Evolutionary conservation across 371 early-diverging fungal species (phyloP).

Genomic region (Mortierella sp.): DNA sequence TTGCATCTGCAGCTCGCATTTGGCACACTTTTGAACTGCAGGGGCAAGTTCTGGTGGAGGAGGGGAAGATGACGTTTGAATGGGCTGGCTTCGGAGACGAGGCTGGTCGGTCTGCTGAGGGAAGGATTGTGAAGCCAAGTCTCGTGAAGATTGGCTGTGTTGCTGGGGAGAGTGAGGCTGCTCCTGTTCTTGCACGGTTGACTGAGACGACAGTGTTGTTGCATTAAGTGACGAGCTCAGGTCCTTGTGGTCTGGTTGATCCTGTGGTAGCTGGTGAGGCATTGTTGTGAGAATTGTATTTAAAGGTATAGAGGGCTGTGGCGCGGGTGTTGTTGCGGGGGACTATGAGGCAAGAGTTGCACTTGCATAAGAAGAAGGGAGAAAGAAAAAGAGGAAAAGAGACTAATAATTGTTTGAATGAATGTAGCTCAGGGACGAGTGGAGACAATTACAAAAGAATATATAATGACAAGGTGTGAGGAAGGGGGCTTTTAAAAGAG

Average conservation of each 20-base stretch:
- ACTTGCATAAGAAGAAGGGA: background rate
- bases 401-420: background rate
- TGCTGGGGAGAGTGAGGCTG: constrained; percentile 18
- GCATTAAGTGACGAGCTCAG: constrained; percentile 4
- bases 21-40: constrained; percentile 58
- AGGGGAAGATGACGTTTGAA: constrained; percentile 33
- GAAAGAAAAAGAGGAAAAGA: background rate
- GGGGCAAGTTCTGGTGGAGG: constrained; percentile 34
- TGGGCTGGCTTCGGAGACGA: constrained; percentile 36
- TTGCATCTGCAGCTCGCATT: constrained; percentile 66
- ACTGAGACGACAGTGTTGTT: constrained; percentile 10
- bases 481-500: no score
- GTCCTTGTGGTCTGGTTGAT: constrained; percentile 12
- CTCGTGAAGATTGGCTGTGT: constrained; percentile 28
- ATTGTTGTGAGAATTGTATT: constrained; percentile 1
- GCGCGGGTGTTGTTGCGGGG: constrained; percentile 7
- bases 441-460: no score
- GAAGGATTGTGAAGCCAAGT: constrained; percentile 36
- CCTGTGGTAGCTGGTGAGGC: constrained; percentile 30
- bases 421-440: no score
- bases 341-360: background rate
- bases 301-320: background rate
- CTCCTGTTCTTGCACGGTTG: background rate
- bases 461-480: no score
- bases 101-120: constrained; percentile 47